These are phyloP conservation scores for Neofusicoccum umdonicola DNA, from an alignment of 2,329 filamentous ascomycete genomes.

Conservation along the genomic window DNA sequence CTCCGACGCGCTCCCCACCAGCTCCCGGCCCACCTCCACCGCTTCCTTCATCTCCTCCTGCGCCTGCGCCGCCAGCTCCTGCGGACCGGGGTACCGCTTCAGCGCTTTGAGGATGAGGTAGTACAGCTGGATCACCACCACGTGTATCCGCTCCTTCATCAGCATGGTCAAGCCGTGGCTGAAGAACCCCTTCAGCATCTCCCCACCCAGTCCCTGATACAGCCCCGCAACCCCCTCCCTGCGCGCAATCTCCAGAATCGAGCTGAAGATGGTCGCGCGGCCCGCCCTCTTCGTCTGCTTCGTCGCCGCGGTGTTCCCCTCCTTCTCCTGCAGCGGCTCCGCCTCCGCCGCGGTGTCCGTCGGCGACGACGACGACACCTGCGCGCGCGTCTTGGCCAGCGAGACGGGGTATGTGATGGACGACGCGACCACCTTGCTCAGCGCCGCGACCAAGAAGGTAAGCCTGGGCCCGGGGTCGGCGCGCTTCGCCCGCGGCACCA, in stretches of 20 bases:
- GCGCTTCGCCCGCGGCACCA: conserved; percentile 55
- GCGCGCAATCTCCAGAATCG: conserved; percentile 56
- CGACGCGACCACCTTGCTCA: conserved; percentile 75
- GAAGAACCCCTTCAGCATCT: conserved; percentile 80
- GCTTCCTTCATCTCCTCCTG: conserved; percentile 27
- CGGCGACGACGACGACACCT: conserved; percentile 52
- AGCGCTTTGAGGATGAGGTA: conserved; percentile 59
- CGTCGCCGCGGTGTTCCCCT: conserved; percentile 18
- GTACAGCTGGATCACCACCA: conserved; percentile 69
- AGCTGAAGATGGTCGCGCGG: conserved; percentile 59
- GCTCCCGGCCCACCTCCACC: conserved; percentile 28
- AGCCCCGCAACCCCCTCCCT: conserved; percentile 67
- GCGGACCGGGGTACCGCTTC: conserved; percentile 40
- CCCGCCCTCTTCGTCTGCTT: conserved; percentile 23
- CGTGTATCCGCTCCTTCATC: conserved; percentile 75
- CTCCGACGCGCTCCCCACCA: conserved; percentile 28
- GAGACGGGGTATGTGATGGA: conserved; percentile 81
- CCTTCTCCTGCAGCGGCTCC: neutral
- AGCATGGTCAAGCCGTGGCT: conserved; percentile 85
- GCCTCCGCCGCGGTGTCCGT: neutral
- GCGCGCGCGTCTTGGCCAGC: conserved; percentile 76
- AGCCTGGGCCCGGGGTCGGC: conserved; percentile 52
- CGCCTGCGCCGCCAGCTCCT: conserved; percentile 35
- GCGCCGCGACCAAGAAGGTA: conserved; percentile 68
- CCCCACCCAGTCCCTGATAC: conserved; percentile 73